Evolutionary conservation across 345 rosid genomes (phyloP), one percentile per base, ranked within the genome.

Genomic region (Jatropha curcas): DNA sequence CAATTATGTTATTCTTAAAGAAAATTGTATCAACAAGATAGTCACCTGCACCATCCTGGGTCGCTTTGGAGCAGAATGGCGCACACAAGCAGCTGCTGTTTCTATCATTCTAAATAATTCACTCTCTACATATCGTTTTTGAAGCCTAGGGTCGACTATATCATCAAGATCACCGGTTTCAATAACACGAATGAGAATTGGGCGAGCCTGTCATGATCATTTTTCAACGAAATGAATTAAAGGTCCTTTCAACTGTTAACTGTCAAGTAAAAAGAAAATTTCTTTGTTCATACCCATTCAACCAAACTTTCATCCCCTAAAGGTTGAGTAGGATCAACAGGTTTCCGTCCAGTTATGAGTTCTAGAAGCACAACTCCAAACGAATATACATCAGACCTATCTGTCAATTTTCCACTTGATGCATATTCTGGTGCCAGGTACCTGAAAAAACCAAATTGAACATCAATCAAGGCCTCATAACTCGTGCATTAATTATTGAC

Each of bases 391-490:
- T 96, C 99, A 60, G 98, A 96, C 80, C 93, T 87, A 79, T 93
- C 98, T 1, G 97, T 93, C 77, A 96, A 74, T 73, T 96, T 96
- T 67, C 99, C 99, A 50, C 98, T 96, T 22, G 90, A 85, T 62
- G 99, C 99, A 80, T 96, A 93, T 81, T 92, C 99, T 31, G 99
- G 98, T 67, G 99, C 99, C 55, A 95, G 24, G 74, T 95, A 95
- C 85, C 99, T 96, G 83, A 72, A 79, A 72, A 79, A 81, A 33
- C 35, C 74, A 70, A 68, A 41, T 24, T 59, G 10, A 51, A 20
- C 14, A 25, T 53, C 30, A 25, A 53, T n/a, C 27, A 35, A 72
- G 10, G n/a, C 43, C 12, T 53, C 12, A 39, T 13, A 20, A 31
- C 43, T 39, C 33, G 10, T 60, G 71, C n/a, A 60, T 20, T 50